Base-by-base conservation (phyloP, 2,329 filamentous ascomycete species). In the Mycosphaerella arachidis region DNA sequence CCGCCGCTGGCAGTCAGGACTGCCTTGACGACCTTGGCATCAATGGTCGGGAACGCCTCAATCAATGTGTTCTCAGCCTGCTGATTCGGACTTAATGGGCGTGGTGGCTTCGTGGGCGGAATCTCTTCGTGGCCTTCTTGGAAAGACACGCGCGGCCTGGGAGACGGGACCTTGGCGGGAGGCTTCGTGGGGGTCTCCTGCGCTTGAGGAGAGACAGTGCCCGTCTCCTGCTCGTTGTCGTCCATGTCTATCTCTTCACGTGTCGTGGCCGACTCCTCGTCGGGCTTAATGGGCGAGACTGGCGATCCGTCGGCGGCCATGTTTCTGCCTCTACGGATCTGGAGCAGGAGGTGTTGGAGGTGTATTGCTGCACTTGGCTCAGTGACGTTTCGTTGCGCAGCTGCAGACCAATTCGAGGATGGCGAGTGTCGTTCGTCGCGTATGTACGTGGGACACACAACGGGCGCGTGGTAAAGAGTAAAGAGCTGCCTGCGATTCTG, bases 11-110 rank as follows among this genome's bases (percentile, higher is more conserved):
- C 94, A 27, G 84, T 82, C 65, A 99, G 78, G 0, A 99, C 89
- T 31, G 94, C 94, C 75, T 88, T 96, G 74, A 99, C 84, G 51
- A 99, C 89, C 48, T 85, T 75, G 7, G 78, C 73, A 56, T 99
- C 94, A 62, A 97, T 90, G 57, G 80, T 83, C 0, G 94, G 94
- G 70, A 99, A 99, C 0, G 94, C 94, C 75, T 99, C 94, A 74
- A 91, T 93, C 58, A 99, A 81, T 3, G 92, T 97, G 69, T 85
- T 84, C 76, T 93, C 89, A 52, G 91, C 92, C 78, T 96, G 89
- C 75, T 96, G 88, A 62, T 88, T 84, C 64, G 94, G 88, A 65
- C 85, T 90, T 70, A 91, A 71, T 51, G 93, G 93, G 60, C 92
- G 86, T 35, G 92, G 92, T 33, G 92, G 92, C 78, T 97, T 95